Evolutionary conservation across 208 protist species (phyloP).

Genomic region (Herpetomonas tarakana): DNA sequence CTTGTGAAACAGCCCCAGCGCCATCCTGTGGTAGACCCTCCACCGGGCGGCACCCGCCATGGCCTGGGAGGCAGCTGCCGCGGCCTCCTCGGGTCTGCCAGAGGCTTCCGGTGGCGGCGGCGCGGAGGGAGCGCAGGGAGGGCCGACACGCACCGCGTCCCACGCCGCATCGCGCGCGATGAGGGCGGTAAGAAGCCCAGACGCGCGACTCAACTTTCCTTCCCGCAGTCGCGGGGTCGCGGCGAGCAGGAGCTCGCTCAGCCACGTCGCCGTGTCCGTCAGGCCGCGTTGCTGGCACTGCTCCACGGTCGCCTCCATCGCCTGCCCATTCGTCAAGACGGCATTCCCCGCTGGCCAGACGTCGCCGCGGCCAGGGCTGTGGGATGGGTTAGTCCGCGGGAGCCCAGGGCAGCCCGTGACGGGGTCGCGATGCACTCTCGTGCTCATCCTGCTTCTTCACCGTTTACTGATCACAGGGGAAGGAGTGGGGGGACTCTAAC

Average conservation of each 20-base stretch:
- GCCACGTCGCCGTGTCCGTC: slow-evolving; percentile 46
- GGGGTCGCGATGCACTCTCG: too few species aligned
- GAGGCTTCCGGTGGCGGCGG: neutral
- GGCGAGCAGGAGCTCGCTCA: slow-evolving; percentile 66
- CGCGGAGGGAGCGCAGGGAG: neutral
- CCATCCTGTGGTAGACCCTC: slow-evolving; percentile 48
- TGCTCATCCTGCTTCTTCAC: too few species aligned
- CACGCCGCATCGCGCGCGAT: neutral
- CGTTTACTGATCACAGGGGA: too few species aligned
- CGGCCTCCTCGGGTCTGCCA: neutral
- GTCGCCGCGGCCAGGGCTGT: too few species aligned
- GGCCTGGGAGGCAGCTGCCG: neutral
- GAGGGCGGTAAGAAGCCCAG: neutral
- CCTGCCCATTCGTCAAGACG: slow-evolving; percentile 31
- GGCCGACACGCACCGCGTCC: neutral
- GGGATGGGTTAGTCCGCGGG: too few species aligned
- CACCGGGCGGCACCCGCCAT: slow-evolving; percentile 17
- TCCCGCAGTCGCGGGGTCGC: slow-evolving; percentile 18
- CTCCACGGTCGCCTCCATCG: slow-evolving; percentile 42
- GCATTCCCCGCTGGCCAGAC: too few species aligned
- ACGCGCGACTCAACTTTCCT: neutral
- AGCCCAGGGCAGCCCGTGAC: too few species aligned
- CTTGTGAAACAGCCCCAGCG: slow-evolving; percentile 49
- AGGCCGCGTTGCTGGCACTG: slow-evolving; percentile 70
- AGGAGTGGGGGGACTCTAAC: too few species aligned